Base-by-base conservation (phyloP, 495 filamentous ascomycete genomes). In the Penicillium soppii region DNA sequence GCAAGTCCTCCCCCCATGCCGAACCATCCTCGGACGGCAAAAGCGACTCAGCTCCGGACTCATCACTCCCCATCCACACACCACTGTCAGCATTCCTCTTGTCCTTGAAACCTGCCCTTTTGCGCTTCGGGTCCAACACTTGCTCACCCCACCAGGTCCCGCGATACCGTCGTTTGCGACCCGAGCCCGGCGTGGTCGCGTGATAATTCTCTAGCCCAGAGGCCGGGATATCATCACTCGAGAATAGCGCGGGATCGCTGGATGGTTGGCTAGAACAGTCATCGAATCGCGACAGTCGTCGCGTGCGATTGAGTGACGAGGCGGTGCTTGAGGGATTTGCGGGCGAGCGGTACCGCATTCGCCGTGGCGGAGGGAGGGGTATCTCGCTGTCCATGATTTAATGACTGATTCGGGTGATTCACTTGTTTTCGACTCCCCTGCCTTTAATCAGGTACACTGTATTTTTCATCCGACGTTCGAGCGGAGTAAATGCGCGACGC, bases 31-130 rank as follows among this genome's bases (percentile, higher is more conserved):
- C 72, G 0, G 63, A 70, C 2, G 68, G 56, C 33, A 73, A 52
- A 22, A 67, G 44, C 29, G 61, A 71, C 20, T 68, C 65, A 1
- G 56, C 62, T 4, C 47, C 54, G 12, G 71, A 71, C 50, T 73
- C 71, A 57, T 88, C 87, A 58, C 86, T 88, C 13, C 80, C 83
- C 81, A 92, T 81, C 78, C 82, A 92, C n/a, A 92, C 83, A 46
- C 87, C 89, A 68, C 87, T 91, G 63, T 95, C 90, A n/a, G 82
- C 69, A 56, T 86, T 75, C 22, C 88, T 72, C 62, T 77, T 76
- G 27, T 75, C 74, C 52, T 71, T 75, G 40, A 77, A 75, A 25
- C 90, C 79, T 5, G 74, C 70, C 36, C 83, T 66, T 63, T 82
- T 84, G 25, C 70, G 65, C 51, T 81, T 81, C 17, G 65, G 56